These are phyloP conservation scores for Tulasnella sp. DNA, from an alignment of 768 basidiomycete species.

Conservation along the genomic window DNA sequence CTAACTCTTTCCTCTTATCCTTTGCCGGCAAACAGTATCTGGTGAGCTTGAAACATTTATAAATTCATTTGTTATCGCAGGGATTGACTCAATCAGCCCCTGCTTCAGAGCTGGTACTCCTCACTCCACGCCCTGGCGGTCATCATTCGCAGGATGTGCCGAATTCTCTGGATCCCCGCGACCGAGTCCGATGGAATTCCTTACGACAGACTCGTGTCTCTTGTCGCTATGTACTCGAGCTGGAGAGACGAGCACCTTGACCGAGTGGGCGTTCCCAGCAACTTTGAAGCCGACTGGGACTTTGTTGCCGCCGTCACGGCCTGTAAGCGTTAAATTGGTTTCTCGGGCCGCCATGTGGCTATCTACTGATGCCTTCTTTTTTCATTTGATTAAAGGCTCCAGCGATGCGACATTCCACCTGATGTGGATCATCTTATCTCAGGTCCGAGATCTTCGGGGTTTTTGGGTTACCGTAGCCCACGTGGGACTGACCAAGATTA, in stretches of 20 bases:
- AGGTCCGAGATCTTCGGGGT: constrained; percentile 15
- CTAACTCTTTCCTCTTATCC: background rate
- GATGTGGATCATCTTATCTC: constrained; percentile 50
- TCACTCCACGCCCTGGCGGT: constrained; percentile 81
- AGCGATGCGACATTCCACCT: constrained; percentile 88
- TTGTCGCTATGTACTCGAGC: constrained; percentile 54
- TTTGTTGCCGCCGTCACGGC: constrained; percentile 73
- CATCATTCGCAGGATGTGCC: constrained; percentile 75
- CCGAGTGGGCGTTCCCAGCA: constrained; percentile 79
- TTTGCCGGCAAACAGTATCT: background rate
- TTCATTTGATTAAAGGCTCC: constrained; percentile 52
- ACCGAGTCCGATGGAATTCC: constrained; percentile 76
- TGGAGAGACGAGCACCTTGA: constrained; percentile 77
- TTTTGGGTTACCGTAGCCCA: background rate
- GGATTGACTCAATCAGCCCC: background rate
- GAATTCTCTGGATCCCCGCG: constrained; percentile 72
- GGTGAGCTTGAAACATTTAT: constrained; percentile 10
- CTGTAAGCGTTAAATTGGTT: constrained; percentile 40
- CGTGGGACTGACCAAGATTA: background rate
- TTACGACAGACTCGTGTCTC: constrained; percentile 53
- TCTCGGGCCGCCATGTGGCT: constrained; percentile 3
- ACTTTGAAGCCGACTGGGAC: constrained; percentile 84
- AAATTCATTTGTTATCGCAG: background rate
- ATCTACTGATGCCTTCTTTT: background rate
- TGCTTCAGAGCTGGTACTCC: constrained; percentile 68